Conservation (phyloP, 306 rosid species). For the Pyrus pyrifolia region DNA sequence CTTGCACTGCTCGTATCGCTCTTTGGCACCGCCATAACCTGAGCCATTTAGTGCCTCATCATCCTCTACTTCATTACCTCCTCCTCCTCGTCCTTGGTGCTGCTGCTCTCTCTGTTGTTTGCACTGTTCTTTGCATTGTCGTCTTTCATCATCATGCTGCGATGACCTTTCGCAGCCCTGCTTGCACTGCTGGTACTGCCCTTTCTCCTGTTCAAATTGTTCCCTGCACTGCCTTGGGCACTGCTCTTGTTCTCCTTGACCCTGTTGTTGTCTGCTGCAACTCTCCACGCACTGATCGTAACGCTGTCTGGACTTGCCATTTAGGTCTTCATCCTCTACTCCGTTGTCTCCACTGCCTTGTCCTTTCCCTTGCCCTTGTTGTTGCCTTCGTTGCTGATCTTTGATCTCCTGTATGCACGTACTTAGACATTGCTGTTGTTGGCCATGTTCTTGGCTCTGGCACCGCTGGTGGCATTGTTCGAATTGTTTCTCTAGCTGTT, state of each 20-base stretch:
- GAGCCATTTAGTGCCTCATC: not conserved
- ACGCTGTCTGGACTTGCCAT: not conserved
- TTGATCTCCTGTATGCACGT: not conserved
- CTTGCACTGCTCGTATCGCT: not conserved
- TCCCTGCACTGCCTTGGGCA: not conserved
- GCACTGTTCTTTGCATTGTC: not conserved
- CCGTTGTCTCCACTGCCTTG: not conserved
- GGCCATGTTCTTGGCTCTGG: not conserved
- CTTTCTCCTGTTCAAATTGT: not conserved
- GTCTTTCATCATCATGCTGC: not conserved
- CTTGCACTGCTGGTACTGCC: slow-evolving; percentile 1
- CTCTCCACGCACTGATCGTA: not conserved
- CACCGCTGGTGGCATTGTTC: not conserved
- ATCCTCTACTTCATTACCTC: not conserved
- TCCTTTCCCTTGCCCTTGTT: not conserved
- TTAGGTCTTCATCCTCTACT: not conserved
- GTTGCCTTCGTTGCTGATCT: not conserved
- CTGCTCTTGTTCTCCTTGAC: slow-evolving; percentile 11
- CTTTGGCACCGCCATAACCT: not conserved
- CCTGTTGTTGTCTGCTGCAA: not conserved
- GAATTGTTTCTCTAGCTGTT: not conserved
- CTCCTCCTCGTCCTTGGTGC: not conserved
- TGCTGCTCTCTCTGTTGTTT: not conserved
- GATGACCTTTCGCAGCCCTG: not conserved
- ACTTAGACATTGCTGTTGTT: not conserved